Evolutionary conservation across 2,329 filamentous ascomycete species (phyloP).

Genomic region (Colletotrichum gloeosporioides): DNA sequence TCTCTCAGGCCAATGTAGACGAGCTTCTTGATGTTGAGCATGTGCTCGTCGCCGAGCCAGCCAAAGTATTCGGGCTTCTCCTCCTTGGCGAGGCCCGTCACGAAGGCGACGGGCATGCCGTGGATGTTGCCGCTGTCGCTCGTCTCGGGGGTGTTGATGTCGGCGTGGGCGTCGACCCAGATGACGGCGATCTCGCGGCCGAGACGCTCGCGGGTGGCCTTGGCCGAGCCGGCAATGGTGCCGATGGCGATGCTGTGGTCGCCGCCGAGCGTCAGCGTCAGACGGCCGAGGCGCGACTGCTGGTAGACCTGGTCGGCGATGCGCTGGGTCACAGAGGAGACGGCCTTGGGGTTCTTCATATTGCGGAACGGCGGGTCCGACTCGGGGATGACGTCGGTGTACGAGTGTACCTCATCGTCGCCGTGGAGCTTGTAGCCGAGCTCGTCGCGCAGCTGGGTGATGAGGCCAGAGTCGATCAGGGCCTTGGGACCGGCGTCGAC

Average conservation of each 20-base stretch:
- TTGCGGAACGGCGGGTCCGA: conserved; percentile 80
- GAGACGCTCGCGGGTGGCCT: conserved; percentile 83
- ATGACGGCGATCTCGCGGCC: conserved; percentile 88
- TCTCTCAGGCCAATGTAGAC: conserved; percentile 97
- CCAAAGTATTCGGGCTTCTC: conserved; percentile 83
- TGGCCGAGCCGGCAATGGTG: conserved; percentile 85
- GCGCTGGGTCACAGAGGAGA: conserved; percentile 82
- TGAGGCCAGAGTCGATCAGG: conserved; percentile 86
- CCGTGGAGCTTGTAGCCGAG: conserved; percentile 89
- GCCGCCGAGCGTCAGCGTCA: conserved; percentile 91
- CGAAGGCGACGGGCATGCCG: conserved; percentile 95
- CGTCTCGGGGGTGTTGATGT: conserved; percentile 96
- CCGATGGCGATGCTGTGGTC: conserved; percentile 98
- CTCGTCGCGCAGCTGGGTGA: conserved; percentile 82
- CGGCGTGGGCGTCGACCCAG: conserved; percentile 97
- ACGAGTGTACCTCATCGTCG: conserved; percentile 82
- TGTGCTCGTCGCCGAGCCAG: conserved; percentile 80
- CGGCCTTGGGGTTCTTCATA: conserved; percentile 93
- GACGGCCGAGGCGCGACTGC: conserved; percentile 81
- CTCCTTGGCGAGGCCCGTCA: conserved; percentile 83
- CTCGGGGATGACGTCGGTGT: conserved; percentile 74
- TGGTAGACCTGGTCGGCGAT: conserved; percentile 87
- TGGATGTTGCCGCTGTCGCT: conserved; percentile 93
- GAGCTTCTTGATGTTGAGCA: conserved; percentile 77
- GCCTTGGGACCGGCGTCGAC: conserved; percentile 91